A percentile compares a stretch with the other conserved stretches of the same genome.
phyloP scores from a whole-genome alignment of 2,329 filamentous ascomycete species.

The Diaporthe ilicicola region DNA sequence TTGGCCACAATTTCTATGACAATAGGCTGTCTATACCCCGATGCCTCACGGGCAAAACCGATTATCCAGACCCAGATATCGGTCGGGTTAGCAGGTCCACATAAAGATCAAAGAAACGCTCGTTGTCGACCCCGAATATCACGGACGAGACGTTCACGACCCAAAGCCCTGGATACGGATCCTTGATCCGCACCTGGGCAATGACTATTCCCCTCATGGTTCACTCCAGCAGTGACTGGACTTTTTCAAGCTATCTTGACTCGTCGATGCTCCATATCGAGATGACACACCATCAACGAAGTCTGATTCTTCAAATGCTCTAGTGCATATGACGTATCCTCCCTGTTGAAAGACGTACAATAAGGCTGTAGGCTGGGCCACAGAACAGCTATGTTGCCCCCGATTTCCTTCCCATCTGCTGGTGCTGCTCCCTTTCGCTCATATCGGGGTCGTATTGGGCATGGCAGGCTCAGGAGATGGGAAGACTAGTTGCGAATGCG shows the following conservation, averaged over 20 bases:
- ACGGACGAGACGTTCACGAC: not conserved
- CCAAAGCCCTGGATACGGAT: not conserved
- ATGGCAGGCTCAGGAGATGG: too few relatives aligned
- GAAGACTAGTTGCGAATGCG: too few relatives aligned
- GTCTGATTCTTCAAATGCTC: not conserved
- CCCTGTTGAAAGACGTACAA: not conserved
- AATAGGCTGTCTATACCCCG: not conserved
- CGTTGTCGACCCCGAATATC: conserved; percentile 1
- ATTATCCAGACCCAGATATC: not conserved
- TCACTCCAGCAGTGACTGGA: not conserved
- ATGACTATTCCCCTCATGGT: not conserved
- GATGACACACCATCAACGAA: not conserved
- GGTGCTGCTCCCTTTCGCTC: not conserved
- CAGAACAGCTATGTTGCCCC: not conserved
- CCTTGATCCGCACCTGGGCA: too few relatives aligned
- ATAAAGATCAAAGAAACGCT: conserved; percentile 10
- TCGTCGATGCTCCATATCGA: not conserved
- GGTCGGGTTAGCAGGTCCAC: not conserved
- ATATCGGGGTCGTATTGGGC: too few relatives aligned
- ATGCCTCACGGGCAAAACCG: fast-evolving
- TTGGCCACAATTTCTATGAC: not conserved
- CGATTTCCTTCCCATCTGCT: not conserved
- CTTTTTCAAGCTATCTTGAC: not conserved
- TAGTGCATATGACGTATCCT: not conserved
- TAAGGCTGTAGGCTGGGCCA: not conserved